Evolutionary conservation across 495 filamentous ascomycete species (phyloP).

Genomic region (Rhizodiscina lignyota): DNA sequence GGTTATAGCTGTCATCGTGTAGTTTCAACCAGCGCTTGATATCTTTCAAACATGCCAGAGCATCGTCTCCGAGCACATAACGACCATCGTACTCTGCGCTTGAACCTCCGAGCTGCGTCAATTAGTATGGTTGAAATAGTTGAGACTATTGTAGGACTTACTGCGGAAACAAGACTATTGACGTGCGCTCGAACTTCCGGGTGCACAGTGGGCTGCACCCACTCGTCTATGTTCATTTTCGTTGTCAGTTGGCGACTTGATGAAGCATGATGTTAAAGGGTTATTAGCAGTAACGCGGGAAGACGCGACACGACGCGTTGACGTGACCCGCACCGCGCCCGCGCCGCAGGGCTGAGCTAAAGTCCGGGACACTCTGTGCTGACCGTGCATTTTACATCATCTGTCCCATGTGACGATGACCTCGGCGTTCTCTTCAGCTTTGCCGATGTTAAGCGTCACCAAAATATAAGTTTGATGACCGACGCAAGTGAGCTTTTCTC

Average conservation of each 20-base stretch:
- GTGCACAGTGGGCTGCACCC: slow-evolving; percentile 33
- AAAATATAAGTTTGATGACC: too few relatives aligned
- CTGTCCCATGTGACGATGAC: too few relatives aligned
- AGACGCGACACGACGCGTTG: slow-evolving; percentile 5
- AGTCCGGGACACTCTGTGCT: too few relatives aligned
- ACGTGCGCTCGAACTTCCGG: slow-evolving; percentile 83
- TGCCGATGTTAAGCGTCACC: too few relatives aligned
- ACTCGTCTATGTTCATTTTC: slow-evolving; percentile 32
- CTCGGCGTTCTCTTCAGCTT: too few relatives aligned
- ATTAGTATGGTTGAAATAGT: slow-evolving; percentile 1
- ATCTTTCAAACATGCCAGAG: slow-evolving; percentile 79
- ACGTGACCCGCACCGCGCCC: too few relatives aligned
- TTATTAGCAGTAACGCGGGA: too few relatives aligned
- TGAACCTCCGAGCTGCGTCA: slow-evolving; percentile 63
- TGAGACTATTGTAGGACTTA: slow-evolving; percentile 30
- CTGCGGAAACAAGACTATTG: slow-evolving; percentile 79
- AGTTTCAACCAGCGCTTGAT: slow-evolving; percentile 85
- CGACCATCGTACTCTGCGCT: slow-evolving; percentile 62
- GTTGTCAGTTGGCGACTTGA: too few relatives aligned
- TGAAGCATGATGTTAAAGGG: too few relatives aligned
- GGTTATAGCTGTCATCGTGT: slow-evolving; percentile 86
- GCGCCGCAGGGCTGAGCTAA: too few relatives aligned
- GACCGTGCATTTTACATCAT: too few relatives aligned
- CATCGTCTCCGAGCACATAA: slow-evolving; percentile 88
- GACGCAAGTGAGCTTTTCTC: too few relatives aligned